A percentile compares a stretch with the other conserved stretches of the same genome.
These are phyloP conservation scores for Cantharellus cinnabarinus DNA, from an alignment of 768 basidiomycete species.

Conservation along the genomic window DNA sequence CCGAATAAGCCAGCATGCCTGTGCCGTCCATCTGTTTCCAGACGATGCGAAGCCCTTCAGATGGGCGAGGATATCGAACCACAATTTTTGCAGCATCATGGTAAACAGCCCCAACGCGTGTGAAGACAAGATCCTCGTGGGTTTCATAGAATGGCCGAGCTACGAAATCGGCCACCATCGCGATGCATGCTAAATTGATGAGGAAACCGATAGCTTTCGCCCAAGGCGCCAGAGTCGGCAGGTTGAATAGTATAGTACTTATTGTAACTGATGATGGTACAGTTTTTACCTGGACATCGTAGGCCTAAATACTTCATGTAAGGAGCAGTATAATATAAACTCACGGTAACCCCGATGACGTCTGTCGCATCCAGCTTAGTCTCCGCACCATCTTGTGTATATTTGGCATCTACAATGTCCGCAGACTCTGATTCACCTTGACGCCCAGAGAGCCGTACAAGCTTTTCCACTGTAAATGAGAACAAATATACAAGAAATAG, in stretches of 20 bases:
- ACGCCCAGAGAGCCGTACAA: no score
- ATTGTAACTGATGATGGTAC: neutral
- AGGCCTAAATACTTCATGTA: no score
- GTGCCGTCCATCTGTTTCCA: slow-evolving; percentile 24
- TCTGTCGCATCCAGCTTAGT: no score
- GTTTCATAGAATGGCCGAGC: slow-evolving; percentile 34
- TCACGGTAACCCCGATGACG: no score
- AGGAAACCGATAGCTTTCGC: slow-evolving; percentile 9
- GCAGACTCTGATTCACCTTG: no score
- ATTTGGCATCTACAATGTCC: no score
- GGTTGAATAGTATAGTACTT: slow-evolving; percentile 3
- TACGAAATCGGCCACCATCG: slow-evolving; percentile 28
- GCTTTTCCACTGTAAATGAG: no score
- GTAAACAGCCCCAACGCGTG: slow-evolving; percentile 50
- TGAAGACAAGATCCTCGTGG: slow-evolving; percentile 36
- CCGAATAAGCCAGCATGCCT: slow-evolving; percentile 10
- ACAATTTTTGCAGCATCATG: slow-evolving; percentile 41
- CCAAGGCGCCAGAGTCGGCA: neutral
- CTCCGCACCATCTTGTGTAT: no score
- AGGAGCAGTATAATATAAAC: no score
- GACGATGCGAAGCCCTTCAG: slow-evolving; percentile 14
- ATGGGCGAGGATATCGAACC: slow-evolving; percentile 32
- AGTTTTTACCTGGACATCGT: no score
- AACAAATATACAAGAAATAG: no score
- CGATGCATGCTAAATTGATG: slow-evolving; percentile 23